Base-by-base conservation (phyloP, 768 basidiomycete genomes). In the Epithele typhae region DNA sequence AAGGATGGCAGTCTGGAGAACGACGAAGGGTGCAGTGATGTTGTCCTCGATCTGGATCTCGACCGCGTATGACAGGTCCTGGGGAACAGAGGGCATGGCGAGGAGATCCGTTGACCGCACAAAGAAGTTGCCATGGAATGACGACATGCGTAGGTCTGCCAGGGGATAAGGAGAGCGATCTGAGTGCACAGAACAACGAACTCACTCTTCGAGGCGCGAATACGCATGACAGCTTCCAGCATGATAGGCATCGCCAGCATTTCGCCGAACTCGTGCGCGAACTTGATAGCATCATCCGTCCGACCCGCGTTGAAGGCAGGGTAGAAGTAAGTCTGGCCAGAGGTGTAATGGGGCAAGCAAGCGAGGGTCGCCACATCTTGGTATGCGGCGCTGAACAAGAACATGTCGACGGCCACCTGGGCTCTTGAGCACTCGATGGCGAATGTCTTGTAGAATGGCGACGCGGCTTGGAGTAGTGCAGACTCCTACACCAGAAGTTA, bases 51-150 rank as follows among this genome's bases (percentile, higher is more conserved):
- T 90, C 63, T 94, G 87, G 10, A 97, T 74, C 64, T 98, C 95
- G 59, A 98, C 94, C 10, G 87, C 86, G 64, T 98, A 98, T 15
- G 89, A 92, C 64, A 96, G 90, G 59, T 98, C 93, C 58, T 88
- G 82, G 14, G 95, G 92, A n/a, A 98, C 94, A 7, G 92, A 86
- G 2, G 95, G 93, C 78, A 97, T 88, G 3, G 95, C 92, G 27
- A 97, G 78, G 4, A 97, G 78, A 67, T 98, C 95, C 18, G 95
- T 98, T 19, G 93, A 96, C 43, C 95, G 85, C 46, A 96, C 92
- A 62, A 98, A 98, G 74, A 97, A 96, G 72, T 97, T 98, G 51
- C 95, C 95, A 58, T 97, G 92, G 87, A 95, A 98, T 1, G 91
- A 89, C 6, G 93, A 84, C 92, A 97, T 92, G 40, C 93, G 86